These are phyloP conservation scores for Penicillium hordei DNA, from an alignment of 2,329 filamentous ascomycete species.

Conservation along the genomic window DNA sequence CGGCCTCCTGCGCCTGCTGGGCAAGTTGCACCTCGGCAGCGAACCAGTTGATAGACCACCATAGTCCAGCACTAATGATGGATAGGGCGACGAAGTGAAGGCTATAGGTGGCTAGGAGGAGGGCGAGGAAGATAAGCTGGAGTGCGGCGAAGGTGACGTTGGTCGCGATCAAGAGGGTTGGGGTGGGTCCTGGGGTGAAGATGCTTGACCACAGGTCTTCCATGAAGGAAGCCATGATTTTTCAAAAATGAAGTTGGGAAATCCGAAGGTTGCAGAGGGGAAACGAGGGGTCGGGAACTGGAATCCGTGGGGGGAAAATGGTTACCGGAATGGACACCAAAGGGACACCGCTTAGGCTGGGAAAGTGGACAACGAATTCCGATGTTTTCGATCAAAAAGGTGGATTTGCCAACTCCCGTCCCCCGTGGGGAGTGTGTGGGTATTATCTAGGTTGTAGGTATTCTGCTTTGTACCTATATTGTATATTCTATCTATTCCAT, in stretches of 20 bases:
- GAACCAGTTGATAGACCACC: constrained; percentile 98
- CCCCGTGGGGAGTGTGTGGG: not conserved
- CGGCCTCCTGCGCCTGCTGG: constrained; percentile 48
- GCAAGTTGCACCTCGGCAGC: constrained; percentile 62
- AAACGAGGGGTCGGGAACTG: constrained; percentile 19
- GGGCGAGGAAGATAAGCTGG: constrained; percentile 71
- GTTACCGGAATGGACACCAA: not conserved
- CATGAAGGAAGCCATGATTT: constrained; percentile 56
- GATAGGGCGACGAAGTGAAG: constrained; percentile 87
- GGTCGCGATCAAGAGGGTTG: constrained; percentile 82
- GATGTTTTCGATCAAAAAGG: not conserved
- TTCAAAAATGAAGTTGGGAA: constrained; percentile 7
- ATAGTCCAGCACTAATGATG: constrained; percentile 74
- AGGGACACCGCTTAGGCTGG: not conserved
- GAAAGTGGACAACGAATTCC: constrained; percentile 3
- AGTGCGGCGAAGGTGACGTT: constrained; percentile 86
- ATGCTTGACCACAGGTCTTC: constrained; percentile 84
- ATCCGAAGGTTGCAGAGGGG: constrained; percentile 14
- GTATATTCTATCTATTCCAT: not conserved
- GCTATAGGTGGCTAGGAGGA: constrained; percentile 79
- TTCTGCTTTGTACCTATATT: no score
- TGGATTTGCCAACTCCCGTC: not conserved
- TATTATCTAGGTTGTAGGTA: not conserved
- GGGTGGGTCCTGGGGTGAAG: constrained; percentile 89
- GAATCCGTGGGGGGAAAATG: constrained; percentile 21